Evolutionary conservation across 768 basidiomycete species (phyloP).

Genomic region (Antrodiella citrinella): DNA sequence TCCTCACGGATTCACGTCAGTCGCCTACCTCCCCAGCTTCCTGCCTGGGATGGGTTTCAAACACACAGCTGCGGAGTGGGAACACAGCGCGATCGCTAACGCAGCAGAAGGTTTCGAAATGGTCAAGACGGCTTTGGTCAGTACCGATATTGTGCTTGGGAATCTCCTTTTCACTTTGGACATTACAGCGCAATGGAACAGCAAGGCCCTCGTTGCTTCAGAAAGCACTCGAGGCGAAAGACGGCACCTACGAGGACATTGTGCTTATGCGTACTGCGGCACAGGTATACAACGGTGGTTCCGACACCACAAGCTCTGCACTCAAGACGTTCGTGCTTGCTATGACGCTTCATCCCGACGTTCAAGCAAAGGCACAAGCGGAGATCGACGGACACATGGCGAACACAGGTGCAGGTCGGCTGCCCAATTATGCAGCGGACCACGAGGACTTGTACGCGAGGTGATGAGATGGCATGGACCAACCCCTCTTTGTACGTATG

Average conservation of each 20-base stretch:
- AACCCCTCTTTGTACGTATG: no score
- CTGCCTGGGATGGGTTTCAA: neutral
- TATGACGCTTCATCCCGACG: constrained; percentile 28
- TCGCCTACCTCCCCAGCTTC: neutral
- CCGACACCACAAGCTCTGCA: neutral
- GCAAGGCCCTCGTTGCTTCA: neutral
- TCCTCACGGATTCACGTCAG: neutral
- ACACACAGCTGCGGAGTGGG: neutral
- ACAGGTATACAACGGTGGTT: neutral
- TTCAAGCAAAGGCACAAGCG: constrained; percentile 27
- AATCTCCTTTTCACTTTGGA: neutral
- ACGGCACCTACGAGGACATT: neutral
- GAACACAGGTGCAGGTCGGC: constrained; percentile 28
- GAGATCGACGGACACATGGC: constrained; percentile 26
- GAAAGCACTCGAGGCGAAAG: neutral
- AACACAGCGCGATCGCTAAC: neutral
- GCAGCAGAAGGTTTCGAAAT: neutral
- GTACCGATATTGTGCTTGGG: neutral
- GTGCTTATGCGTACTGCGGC: neutral
- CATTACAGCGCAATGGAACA: neutral
- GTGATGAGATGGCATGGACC: neutral
- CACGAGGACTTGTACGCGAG: neutral
- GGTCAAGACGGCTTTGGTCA: neutral
- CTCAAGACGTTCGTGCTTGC: constrained; percentile 26
- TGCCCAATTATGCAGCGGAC: constrained; percentile 21